A percentile compares a stretch with the other conserved stretches of the same genome.
phyloP scores from a whole-genome alignment of 2,329 filamentous ascomycete species.

The Fusarium sp. region DNA sequence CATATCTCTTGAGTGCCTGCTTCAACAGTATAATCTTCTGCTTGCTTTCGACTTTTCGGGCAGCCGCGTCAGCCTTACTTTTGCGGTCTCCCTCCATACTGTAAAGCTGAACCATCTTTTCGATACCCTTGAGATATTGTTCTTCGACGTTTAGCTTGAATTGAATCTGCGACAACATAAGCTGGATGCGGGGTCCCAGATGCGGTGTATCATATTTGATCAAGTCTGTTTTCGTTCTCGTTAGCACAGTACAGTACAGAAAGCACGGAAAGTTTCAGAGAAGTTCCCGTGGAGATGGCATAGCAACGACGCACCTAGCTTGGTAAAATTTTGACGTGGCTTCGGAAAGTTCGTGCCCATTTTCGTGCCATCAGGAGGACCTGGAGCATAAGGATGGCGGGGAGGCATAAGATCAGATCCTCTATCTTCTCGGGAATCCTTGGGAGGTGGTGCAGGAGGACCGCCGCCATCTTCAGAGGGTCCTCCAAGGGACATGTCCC shows the following conservation, averaged over 20 bases:
- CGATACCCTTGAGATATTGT: conserved; percentile 97
- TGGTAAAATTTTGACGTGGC: conserved; percentile 89
- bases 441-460: conserved; percentile 75
- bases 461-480: conserved; percentile 55
- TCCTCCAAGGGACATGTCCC: conserved; percentile 68
- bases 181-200: conserved; percentile 95
- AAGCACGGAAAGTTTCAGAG: not conserved
- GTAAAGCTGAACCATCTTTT: conserved; percentile 99
- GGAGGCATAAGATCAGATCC: conserved; percentile 81
- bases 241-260: conserved; percentile 11
- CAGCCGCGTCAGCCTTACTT: conserved; percentile 92
- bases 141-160: conserved; percentile 99
- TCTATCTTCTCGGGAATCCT: conserved; percentile 67
- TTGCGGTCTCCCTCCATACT: conserved; percentile 97
- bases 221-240: conserved; percentile 69
- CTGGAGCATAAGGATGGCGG: conserved; percentile 77
- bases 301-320: conserved; percentile 75
- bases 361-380: conserved; percentile 73
- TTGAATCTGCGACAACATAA: conserved; percentile 98
- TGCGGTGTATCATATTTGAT: conserved; percentile 99
- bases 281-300: not conserved
- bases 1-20: conserved; percentile 95
- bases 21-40: conserved; percentile 97
- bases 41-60: conserved; percentile 90
- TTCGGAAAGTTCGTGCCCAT: too few species aligned